Evolutionary conservation across 441 rosid genomes (phyloP).

Genomic region (Syzygium syzygioides): DNA sequence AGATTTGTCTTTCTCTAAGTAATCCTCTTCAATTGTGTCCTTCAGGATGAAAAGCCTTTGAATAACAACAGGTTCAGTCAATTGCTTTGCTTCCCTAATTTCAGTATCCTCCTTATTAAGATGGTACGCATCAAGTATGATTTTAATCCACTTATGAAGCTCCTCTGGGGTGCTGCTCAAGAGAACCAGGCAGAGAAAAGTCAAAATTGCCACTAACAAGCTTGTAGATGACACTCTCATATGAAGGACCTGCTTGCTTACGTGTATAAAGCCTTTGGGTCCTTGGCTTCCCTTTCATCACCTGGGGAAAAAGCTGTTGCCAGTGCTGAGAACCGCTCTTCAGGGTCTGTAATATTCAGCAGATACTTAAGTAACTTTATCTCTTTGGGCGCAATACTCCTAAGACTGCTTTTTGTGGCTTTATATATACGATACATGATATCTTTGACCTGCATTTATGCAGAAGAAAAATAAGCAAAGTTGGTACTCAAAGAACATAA

Average conservation of each 20-base stretch:
- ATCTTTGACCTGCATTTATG: slow-evolving; percentile 61
- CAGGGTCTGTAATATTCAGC: slow-evolving; percentile 83
- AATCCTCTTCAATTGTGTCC: slow-evolving; percentile 82
- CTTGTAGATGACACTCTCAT: background rate
- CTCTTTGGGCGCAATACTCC: slow-evolving; percentile 85
- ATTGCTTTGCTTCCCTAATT: slow-evolving; percentile 70
- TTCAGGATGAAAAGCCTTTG: slow-evolving; percentile 79
- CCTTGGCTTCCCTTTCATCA: slow-evolving; percentile 59
- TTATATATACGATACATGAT: slow-evolving; percentile 72
- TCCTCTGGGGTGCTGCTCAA: slow-evolving; percentile 74
- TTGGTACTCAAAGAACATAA: background rate
- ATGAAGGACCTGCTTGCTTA: slow-evolving; percentile 24
- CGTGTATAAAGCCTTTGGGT: slow-evolving; percentile 76
- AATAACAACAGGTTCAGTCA: slow-evolving; percentile 77
- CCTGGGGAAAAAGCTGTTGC: slow-evolving; percentile 88
- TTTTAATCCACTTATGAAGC: slow-evolving; percentile 86
- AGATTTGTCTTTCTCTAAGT: slow-evolving; percentile 37
- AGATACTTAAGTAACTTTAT: slow-evolving; percentile 74
- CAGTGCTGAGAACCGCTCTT: slow-evolving; percentile 85
- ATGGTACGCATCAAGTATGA: slow-evolving; percentile 81
- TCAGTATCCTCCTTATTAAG: slow-evolving; percentile 79
- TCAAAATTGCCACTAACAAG: background rate
- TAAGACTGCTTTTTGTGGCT: slow-evolving; percentile 72
- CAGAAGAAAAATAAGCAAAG: background rate
- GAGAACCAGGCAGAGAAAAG: background rate